A percentile compares a stretch with the other conserved stretches of the same genome.
These are phyloP conservation scores for Ajuga reptans DNA, from an alignment of 305 asterid species.

Conservation along the genomic window DNA sequence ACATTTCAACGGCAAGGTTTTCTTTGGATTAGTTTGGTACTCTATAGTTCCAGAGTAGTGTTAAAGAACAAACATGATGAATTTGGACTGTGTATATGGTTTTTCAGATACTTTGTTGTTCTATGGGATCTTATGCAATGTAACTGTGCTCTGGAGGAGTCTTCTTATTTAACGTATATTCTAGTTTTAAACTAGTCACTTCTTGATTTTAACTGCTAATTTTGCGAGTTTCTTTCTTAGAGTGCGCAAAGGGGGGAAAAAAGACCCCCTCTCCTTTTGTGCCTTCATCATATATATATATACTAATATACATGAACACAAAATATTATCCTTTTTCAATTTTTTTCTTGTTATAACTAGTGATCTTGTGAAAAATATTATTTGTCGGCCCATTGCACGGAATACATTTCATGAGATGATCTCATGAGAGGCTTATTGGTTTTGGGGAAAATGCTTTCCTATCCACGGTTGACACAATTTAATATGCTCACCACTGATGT, in stretches of 20 bases:
- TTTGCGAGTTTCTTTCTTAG: too few relatives aligned
- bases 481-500: too few relatives aligned
- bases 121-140: background rate
- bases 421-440: too few relatives aligned
- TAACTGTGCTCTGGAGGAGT: too few relatives aligned
- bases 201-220: background rate
- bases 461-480: too few relatives aligned
- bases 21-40: background rate
- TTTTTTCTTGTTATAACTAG: too few relatives aligned
- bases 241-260: background rate
- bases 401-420: too few relatives aligned
- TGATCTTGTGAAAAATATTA: too few relatives aligned
- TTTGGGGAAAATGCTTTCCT: too few relatives aligned
- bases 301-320: background rate
- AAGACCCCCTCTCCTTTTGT: background rate
- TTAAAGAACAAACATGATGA: background rate
- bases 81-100: slow-evolving; percentile 21
- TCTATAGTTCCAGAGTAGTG: background rate
- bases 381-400: too few relatives aligned
- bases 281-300: too few relatives aligned
- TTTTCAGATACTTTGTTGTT: background rate
- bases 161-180: background rate
- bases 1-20: slow-evolving; percentile 1
- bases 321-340: too few relatives aligned
- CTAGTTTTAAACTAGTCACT: background rate